Conservation (phyloP, 2,329 filamentous ascomycete species). For the Diaporthe aspalathi region DNA sequence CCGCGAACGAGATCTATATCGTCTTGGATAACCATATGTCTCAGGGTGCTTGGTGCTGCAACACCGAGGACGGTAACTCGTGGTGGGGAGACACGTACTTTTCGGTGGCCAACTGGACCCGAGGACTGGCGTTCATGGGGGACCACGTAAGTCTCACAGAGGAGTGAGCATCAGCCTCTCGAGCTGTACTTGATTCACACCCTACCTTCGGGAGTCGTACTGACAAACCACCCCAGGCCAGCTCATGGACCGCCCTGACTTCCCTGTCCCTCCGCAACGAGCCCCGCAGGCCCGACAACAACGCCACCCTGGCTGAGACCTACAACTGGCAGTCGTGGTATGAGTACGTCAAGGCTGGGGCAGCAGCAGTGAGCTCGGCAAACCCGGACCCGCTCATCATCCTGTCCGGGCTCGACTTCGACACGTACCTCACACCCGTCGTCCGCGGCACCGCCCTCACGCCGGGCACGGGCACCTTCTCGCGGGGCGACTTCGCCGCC, state of each 20-base stretch:
- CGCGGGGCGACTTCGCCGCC: slow-evolving; percentile 50
- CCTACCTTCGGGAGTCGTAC: too few species aligned
- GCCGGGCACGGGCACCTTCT: slow-evolving; percentile 53
- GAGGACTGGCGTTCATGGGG: slow-evolving; percentile 64
- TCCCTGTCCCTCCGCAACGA: slow-evolving; percentile 59
- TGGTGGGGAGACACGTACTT: slow-evolving; percentile 67
- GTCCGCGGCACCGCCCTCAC: slow-evolving; percentile 55
- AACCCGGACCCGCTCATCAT: slow-evolving; percentile 61
- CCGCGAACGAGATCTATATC: slow-evolving; percentile 59
- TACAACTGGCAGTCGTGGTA: slow-evolving; percentile 64
- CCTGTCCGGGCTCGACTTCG: slow-evolving; percentile 62
- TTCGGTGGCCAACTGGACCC: slow-evolving; percentile 63
- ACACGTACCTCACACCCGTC: slow-evolving; percentile 57
- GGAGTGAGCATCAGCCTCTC: too few species aligned
- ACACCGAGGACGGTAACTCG: slow-evolving; percentile 57
- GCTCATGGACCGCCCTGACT: slow-evolving; percentile 54
- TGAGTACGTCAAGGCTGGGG: slow-evolving; percentile 54
- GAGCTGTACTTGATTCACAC: too few species aligned
- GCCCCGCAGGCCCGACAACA: slow-evolving; percentile 50
- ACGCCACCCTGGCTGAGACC: slow-evolving; percentile 46
- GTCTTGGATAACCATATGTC: slow-evolving; percentile 65
- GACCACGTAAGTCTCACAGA: slow-evolving; percentile 52
- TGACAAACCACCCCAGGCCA: slow-evolving; percentile 42
- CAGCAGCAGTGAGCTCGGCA: slow-evolving; percentile 55
- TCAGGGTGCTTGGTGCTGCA: slow-evolving; percentile 62